Percentiles rank a stretch among this genome's conserved stretches.
These are phyloP conservation scores for Triticum timopheevii DNA, from an alignment of 176 grass and related monocot species.

Conservation along the genomic window DNA sequence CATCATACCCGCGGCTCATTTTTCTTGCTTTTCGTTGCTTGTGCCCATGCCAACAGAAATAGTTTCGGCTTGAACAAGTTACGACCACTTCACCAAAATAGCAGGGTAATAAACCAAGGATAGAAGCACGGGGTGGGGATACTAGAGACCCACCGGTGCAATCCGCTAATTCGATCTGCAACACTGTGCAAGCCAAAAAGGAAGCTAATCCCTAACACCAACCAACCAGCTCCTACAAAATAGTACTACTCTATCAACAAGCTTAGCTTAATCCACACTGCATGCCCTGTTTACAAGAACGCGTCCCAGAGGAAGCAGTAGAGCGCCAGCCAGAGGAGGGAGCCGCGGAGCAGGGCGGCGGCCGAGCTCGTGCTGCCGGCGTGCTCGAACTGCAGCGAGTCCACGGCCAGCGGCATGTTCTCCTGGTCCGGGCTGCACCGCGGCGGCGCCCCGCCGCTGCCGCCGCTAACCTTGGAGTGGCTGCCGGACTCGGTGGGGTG, in stretches of 20 bases:
- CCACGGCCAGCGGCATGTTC: conserved; percentile 98
- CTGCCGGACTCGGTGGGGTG: conserved; percentile 40
- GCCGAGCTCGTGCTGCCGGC: conserved; percentile 28
- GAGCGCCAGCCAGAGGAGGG: conserved; percentile 32
- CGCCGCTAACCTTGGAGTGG: not conserved
- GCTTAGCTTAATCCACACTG: not conserved
- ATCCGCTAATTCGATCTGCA: not conserved
- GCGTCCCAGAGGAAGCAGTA: conserved; percentile 1
- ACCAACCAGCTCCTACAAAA: conserved; percentile 29
- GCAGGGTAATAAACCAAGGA: not conserved
- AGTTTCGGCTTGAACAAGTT: not conserved
- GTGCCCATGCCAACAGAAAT: not conserved
- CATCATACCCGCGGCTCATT: not conserved
- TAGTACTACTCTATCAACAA: conserved; percentile 39
- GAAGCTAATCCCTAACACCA: not conserved
- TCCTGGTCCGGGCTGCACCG: conserved; percentile 88
- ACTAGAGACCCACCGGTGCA: not conserved
- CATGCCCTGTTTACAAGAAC: conserved; percentile 14
- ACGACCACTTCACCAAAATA: not conserved
- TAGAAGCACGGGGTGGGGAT: not conserved
- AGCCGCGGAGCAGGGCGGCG: not conserved
- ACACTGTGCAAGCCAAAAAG: conserved; percentile 56
- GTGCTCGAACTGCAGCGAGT: conserved; percentile 90
- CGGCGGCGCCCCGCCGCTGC: not conserved
- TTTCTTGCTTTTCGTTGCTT: not conserved